A percentile compares a stretch with the other conserved stretches of the same genome.
phyloP scores from a whole-genome alignment of 805 yeast species.

The Ogataea pignaliae region DNA sequence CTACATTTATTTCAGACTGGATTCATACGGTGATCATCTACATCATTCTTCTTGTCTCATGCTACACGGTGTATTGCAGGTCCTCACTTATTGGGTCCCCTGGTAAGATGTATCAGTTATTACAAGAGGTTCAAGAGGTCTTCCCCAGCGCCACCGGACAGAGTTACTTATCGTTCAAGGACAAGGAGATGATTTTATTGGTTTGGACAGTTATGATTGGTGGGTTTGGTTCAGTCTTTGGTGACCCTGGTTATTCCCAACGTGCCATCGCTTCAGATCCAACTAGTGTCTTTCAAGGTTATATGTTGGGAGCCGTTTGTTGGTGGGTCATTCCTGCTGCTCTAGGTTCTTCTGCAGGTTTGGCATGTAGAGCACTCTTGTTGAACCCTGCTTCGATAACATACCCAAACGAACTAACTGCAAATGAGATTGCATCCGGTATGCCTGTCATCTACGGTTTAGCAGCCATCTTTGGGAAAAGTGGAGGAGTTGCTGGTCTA shows the following conservation, averaged over 20 bases:
- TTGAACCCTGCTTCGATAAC: constrained; percentile 33
- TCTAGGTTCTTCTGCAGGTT: constrained; percentile 32
- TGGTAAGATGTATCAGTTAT: constrained; percentile 38
- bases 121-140: constrained; percentile 30
- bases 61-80: constrained; percentile 32
- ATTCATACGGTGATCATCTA: constrained; percentile 39
- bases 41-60: constrained; percentile 27
- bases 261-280: constrained; percentile 38
- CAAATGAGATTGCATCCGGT: constrained; percentile 36
- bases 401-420: constrained; percentile 36
- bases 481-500: constrained; percentile 39
- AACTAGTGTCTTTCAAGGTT: constrained; percentile 31
- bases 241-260: constrained; percentile 30
- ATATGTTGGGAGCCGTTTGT: constrained; percentile 33
- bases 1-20: constrained; percentile 52
- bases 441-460: constrained; percentile 34
- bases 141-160: constrained; percentile 29
- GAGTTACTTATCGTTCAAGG: constrained; percentile 30
- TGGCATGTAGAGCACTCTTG: constrained; percentile 33
- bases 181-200: constrained; percentile 29
- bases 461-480: constrained; percentile 33
- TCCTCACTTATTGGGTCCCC: constrained; percentile 41
- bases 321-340: constrained; percentile 37
- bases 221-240: constrained; percentile 40
- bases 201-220: constrained; percentile 46